Evolutionary conservation across 2,329 filamentous ascomycete genomes (phyloP).

Genomic region (Nothophoma quercina): DNA sequence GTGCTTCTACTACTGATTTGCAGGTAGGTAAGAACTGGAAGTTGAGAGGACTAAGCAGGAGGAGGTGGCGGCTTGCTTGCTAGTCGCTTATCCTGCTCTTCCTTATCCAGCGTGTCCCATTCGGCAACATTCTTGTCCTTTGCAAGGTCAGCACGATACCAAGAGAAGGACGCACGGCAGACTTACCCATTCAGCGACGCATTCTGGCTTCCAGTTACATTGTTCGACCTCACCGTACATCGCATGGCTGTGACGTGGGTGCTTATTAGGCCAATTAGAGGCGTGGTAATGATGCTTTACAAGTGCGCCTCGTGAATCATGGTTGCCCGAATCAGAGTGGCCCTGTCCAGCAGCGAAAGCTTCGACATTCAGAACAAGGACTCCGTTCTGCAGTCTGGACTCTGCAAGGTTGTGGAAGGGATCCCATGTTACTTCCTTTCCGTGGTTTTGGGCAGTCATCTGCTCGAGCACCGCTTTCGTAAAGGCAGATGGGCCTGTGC

Average conservation of each 20-base stretch:
- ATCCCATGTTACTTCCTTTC: conserved; percentile 65
- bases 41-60: neutral
- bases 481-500: conserved; percentile 76
- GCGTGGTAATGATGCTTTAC: conserved; percentile 80
- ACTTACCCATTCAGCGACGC: conserved; percentile 66
- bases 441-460: conserved; percentile 61
- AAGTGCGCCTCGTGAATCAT: conserved; percentile 69
- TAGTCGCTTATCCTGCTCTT: conserved; percentile 64
- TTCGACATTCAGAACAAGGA: conserved; percentile 74
- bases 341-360: conserved; percentile 77
- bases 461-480: conserved; percentile 70
- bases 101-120: conserved; percentile 65
- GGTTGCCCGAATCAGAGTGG: conserved; percentile 75
- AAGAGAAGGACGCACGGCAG: neutral
- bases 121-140: conserved; percentile 66
- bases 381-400: conserved; percentile 69
- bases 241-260: conserved; percentile 72
- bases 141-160: conserved; percentile 4
- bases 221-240: conserved; percentile 74
- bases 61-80: conserved; percentile 43
- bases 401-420: conserved; percentile 71
- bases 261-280: conserved; percentile 72
- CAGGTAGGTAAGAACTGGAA: neutral
- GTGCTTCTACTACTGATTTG: neutral
- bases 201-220: conserved; percentile 73